Evolutionary conservation across 768 basidiomycete genomes (phyloP).

Genomic region (Strobilomyces dryophilus): DNA sequence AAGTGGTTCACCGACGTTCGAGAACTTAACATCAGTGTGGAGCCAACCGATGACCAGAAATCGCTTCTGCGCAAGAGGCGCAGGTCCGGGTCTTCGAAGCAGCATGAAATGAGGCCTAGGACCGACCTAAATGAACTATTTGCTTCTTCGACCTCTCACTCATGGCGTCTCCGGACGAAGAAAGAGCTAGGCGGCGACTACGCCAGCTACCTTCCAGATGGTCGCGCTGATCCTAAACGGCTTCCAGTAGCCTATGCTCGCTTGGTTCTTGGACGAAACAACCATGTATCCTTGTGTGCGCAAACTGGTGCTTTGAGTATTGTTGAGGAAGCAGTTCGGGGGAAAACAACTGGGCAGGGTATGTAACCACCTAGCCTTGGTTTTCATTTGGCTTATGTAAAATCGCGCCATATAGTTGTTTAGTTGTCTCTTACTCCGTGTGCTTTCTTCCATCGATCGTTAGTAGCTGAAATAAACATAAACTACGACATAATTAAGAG

Average conservation of each 20-base stretch:
- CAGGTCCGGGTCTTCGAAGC: neutral
- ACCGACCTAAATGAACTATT: constrained; percentile 23
- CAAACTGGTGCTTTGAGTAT: constrained; percentile 40
- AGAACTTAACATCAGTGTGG: constrained; percentile 14
- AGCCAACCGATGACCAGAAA: neutral
- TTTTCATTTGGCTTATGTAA: neutral
- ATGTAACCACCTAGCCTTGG: neutral
- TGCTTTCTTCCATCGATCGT: neutral
- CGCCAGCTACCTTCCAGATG: constrained; percentile 37
- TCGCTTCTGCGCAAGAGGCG: constrained; percentile 5
- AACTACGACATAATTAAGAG: constrained; percentile 19
- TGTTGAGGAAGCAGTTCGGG: constrained; percentile 24
- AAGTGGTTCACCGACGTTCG: constrained; percentile 24
- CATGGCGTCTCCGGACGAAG: constrained; percentile 23
- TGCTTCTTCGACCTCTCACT: neutral
- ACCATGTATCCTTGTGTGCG: constrained; percentile 37
- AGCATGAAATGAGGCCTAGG: constrained; percentile 19
- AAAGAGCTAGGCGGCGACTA: constrained; percentile 51
- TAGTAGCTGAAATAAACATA: constrained; percentile 28
- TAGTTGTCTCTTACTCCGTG: constrained; percentile 6
- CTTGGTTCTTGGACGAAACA: constrained; percentile 40
- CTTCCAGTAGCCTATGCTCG: constrained; percentile 41
- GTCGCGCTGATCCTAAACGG: constrained; percentile 26
- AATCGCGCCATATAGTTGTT: constrained; percentile 5
- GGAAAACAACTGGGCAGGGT: constrained; percentile 10